phyloP scores from a whole-genome alignment of 2,329 filamentous ascomycete species.

The Reticulascus tulasneorum region DNA sequence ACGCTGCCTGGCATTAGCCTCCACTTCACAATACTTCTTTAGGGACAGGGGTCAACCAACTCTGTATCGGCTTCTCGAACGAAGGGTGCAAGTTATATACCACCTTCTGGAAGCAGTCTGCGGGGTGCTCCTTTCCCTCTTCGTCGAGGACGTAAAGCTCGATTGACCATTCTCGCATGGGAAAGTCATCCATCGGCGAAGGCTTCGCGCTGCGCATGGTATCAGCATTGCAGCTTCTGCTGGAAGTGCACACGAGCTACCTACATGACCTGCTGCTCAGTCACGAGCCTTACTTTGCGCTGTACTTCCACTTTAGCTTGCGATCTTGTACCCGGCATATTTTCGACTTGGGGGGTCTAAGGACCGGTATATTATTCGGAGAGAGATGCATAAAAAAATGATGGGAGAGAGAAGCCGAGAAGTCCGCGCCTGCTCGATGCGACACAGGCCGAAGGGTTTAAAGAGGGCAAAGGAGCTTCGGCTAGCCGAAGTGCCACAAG shows the following conservation, averaged over 20 bases:
- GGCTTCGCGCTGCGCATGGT: slow-evolving; percentile 62
- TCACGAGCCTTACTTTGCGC: slow-evolving; percentile 88
- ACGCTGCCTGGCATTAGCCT: slow-evolving; percentile 48
- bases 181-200: slow-evolving; percentile 79
- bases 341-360: too few species aligned
- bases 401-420: too few species aligned
- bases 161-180: slow-evolving; percentile 90
- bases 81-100: slow-evolving; percentile 92
- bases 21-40: slow-evolving; percentile 11
- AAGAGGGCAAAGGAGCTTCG: too few species aligned
- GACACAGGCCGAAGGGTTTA: too few species aligned
- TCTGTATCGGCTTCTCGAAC: slow-evolving; percentile 81
- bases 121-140: slow-evolving; percentile 76
- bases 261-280: slow-evolving; percentile 85
- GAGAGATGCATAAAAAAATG: too few species aligned
- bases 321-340: too few species aligned
- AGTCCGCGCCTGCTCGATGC: too few species aligned
- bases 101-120: slow-evolving; percentile 85
- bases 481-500: too few species aligned
- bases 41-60: slow-evolving; percentile 48
- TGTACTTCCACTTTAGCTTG: slow-evolving; percentile 46
- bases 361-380: too few species aligned
- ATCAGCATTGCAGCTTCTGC: not conserved
- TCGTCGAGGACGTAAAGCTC: slow-evolving; percentile 81
- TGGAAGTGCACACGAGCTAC: slow-evolving; percentile 8